Evolutionary conservation across 208 protist species (phyloP).

Genomic region (Leishmania tarentolae): DNA sequence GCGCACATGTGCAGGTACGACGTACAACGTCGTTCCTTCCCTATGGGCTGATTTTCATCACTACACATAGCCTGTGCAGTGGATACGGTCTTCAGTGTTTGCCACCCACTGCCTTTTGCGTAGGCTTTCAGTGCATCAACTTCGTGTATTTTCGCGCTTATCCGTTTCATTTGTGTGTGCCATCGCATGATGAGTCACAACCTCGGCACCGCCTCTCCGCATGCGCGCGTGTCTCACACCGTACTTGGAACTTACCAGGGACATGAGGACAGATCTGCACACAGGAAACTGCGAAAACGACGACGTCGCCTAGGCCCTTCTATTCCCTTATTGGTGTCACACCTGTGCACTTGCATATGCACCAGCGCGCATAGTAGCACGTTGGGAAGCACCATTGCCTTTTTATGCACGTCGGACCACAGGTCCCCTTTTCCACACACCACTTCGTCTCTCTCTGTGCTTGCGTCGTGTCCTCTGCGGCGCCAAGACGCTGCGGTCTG

Average conservation of each 20-base stretch:
- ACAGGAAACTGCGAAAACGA: not conserved
- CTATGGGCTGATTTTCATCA: too few relatives aligned
- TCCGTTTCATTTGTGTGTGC: not conserved
- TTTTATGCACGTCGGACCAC: not conserved
- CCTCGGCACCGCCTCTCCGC: not conserved
- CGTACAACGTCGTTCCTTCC: too few relatives aligned
- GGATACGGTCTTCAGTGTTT: not conserved
- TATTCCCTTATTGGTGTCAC: not conserved
- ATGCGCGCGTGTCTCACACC: not conserved
- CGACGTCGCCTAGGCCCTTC: not conserved
- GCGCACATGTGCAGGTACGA: not conserved
- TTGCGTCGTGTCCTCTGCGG: not conserved
- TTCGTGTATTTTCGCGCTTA: not conserved
- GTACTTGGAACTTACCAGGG: not conserved
- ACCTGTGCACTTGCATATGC: not conserved
- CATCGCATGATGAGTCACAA: too few relatives aligned
- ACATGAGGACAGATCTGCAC: not conserved
- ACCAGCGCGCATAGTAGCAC: not conserved
- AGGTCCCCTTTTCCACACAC: not conserved
- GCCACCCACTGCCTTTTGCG: not conserved
- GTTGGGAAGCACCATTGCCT: not conserved
- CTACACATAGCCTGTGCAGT: not conserved
- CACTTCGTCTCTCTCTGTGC: not conserved
- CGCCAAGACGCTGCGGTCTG: not conserved
- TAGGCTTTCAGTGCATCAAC: too few relatives aligned